These are phyloP conservation scores for Euphrasia confusa DNA, from an alignment of 257 asterid genomes.

Conservation along the genomic window DNA sequence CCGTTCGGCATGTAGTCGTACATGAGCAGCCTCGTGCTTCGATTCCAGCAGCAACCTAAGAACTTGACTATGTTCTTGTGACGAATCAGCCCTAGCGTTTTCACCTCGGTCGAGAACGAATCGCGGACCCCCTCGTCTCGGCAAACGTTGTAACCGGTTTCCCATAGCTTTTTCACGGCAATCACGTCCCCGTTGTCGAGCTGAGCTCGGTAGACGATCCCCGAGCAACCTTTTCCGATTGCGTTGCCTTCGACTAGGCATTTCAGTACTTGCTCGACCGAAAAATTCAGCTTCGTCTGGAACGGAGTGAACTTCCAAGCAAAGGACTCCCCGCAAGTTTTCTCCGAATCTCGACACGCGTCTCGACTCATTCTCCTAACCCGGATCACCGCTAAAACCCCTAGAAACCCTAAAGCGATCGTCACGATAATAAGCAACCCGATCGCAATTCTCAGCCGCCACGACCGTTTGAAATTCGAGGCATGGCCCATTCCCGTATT, in stretches of 20 bases:
- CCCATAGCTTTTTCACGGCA: conserved; percentile 71
- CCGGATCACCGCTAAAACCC: conserved; percentile 45
- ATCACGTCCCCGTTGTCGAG: conserved; percentile 49
- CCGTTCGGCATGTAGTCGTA: conserved; percentile 90
- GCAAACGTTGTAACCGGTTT: conserved; percentile 27
- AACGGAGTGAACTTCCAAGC: conserved; percentile 74
- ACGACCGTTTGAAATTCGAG: conserved; percentile 26
- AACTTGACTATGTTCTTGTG: conserved; percentile 81
- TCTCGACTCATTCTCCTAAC: conserved; percentile 42
- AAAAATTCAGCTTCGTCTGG: conserved; percentile 51
- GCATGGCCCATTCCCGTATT: conserved; percentile 23
- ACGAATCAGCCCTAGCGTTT: conserved; percentile 69
- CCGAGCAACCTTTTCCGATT: conserved; percentile 78
- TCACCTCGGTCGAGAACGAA: conserved; percentile 77
- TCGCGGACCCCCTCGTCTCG: conserved; percentile 47
- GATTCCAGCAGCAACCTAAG: conserved; percentile 88
- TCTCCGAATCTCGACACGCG: conserved; percentile 38
- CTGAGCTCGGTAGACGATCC: conserved; percentile 62
- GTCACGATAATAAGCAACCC: conserved; percentile 39
- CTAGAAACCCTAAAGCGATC: conserved; percentile 46
- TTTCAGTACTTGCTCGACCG: conserved; percentile 46
- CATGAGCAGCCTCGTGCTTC: conserved; percentile 66
- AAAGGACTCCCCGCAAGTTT: conserved; percentile 32
- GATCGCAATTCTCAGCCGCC: conserved; percentile 60
- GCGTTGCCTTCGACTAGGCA: conserved; percentile 59